Evolutionary conservation across 73 alveolate genomes (phyloP), one percentile per base, ranked within the genome.

Genomic region (Uronychia setigera): DNA sequence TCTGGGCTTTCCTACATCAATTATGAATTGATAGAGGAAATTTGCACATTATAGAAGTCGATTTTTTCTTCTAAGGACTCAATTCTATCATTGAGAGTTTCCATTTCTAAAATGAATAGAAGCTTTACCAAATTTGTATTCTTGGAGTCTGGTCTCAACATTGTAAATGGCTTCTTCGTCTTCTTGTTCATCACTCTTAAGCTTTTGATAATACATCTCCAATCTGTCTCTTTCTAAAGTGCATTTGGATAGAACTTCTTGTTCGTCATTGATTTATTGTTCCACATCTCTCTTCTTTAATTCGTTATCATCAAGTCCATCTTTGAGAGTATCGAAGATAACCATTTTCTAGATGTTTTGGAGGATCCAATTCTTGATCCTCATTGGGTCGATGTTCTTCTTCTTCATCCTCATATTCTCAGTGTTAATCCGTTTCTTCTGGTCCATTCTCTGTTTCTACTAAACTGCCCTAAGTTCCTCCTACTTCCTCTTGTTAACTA

Each of bases 51-150:
- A 0, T 88, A 78, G 82, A 76, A 88, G 28, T 80, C 93, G 29
- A 60, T 35, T 80, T 92, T 91, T 26, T 92, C 96, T 35, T 92
- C 96, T 25, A 92, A 76, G 0, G 91, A 75, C 33, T 93, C 98
- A 27, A 91, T 57, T 29, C 81, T 83, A 0, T 92, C 96, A 31
- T 79, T 46, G 19, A 46, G 67, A 81, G 0, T 84, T 60, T 59
- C 79, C 87, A 32, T 83, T 83, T 58, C 76, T 46, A 59, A 90
- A 88, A 9, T 29, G 30, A 35, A 81, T 32, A 1, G 80, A 29
- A 32, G 67, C 79, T 35, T 74, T 76, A 32, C 46, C 35, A 14
- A 89, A 92, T 34, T 84, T 86, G 28, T 92, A 81, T 1, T 80
- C 34, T 59, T 29, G 74, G 26, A 58, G 58, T 28, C 81, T 46